phyloP scores from a whole-genome alignment of 1,284 basidiomycete genomes.

The Sporisorium reilianum region DNA sequence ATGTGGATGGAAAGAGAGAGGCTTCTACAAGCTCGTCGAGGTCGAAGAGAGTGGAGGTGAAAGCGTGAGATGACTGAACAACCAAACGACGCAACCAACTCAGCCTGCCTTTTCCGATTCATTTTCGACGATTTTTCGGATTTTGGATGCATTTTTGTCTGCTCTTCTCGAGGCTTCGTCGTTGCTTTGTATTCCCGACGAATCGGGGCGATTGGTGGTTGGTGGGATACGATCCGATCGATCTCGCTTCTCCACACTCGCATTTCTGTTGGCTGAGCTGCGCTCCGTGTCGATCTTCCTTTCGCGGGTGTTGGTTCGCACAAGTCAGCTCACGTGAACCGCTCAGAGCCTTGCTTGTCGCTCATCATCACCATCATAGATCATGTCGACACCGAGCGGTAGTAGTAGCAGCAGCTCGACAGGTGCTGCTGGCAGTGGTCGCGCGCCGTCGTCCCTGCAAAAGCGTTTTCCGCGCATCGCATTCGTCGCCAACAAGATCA shows the following conservation, averaged over 20 bases:
- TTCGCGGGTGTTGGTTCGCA: background rate
- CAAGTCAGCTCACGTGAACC: conserved; percentile 2
- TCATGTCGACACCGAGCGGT: conserved; percentile 22
- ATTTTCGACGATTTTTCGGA: background rate
- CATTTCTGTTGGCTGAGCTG: too few species aligned
- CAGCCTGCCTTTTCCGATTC: conserved; percentile 3
- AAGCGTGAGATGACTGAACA: background rate
- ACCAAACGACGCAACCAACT: background rate
- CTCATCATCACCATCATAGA: background rate
- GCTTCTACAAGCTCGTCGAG: background rate
- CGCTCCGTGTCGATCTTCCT: too few species aligned
- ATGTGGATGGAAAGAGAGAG: background rate
- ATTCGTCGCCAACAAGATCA: conserved; percentile 42
- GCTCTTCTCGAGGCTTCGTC: conserved; percentile 25
- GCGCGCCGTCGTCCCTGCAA: conserved; percentile 14
- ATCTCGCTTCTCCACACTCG: background rate
- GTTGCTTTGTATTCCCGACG: background rate
- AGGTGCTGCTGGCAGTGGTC: conserved; percentile 6
- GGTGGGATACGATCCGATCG: background rate
- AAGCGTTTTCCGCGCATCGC: conserved; percentile 44
- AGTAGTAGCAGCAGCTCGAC: conserved; percentile 10
- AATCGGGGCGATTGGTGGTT: background rate
- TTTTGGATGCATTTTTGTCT: too few species aligned
- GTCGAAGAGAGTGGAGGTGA: conserved; percentile 6
- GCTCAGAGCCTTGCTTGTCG: background rate